Base-by-base conservation (phyloP, 139 green algal genomes). In the Micractinium conductrix region DNA sequence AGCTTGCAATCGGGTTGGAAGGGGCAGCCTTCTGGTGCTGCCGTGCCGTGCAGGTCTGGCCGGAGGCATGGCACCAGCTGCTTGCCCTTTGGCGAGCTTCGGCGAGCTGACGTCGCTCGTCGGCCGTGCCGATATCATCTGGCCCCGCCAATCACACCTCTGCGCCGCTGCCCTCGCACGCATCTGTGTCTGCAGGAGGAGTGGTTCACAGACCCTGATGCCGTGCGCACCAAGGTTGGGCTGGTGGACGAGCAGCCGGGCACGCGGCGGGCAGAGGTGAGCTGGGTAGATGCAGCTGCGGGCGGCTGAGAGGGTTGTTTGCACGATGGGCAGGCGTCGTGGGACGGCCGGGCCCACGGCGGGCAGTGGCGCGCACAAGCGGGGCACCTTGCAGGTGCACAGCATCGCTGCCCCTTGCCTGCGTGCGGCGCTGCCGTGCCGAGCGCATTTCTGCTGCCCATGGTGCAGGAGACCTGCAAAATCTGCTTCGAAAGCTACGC, bases 401-500 rank as follows among this genome's bases (percentile, higher is more conserved):
- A n/a, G n/a, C n/a, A n/a, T n/a, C n/a, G n/a, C n/a, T 44, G 33
- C 35, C 35, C 65, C 10, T 28, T 9, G 53, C 53, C 53, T 62
- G 2, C 53, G 2, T 30, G 2, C 53, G 19, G 10, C 53, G 19
- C 26, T 2, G 53, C 53, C 53, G 8, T 16, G 26, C 7, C 19
- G 19, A 62, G 19, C n/a, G n/a, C 63, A 30, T 21, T 42, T 17
- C 26, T 8, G 60, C 60, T 37, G 3, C 63, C 30, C 63, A 70
- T 30, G 71, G 16, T 58, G 43, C 88, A 93, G 87, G 84, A 88
- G 33, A 87, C 38, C 8, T 99, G 96, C 89, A 87, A 92, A 68
- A 97, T 99, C 76, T 99, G 97, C 91, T 99, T 98, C 50, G 96
- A 99, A 30, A 83, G 74, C 9, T 94, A 92, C 72, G 70, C 86